Base-by-base conservation (phyloP, 176 grass and related monocot genomes). In the Hordeum marinum region DNA sequence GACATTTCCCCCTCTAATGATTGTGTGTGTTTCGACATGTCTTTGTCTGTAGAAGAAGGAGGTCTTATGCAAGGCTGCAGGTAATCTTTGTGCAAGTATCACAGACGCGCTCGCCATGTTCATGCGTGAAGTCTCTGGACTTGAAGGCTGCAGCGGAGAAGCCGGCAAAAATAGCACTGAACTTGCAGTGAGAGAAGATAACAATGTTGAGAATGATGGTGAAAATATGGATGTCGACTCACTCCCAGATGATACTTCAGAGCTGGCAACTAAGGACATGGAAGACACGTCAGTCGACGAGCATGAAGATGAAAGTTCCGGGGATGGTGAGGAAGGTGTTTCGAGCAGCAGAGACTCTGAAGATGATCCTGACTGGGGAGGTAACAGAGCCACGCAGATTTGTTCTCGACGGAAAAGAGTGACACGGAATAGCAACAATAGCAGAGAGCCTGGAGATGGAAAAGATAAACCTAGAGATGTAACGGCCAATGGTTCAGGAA, bases 51-150 rank as follows among this genome's bases (percentile, higher is more conserved):
- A 77, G 61, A 84, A 77, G 60, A 77, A 77, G 61, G 72, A 84
- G 9, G 58, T 43, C 8, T 79, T 79, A 79, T 43, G 77, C 58
- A 79, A 79, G 26, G 77, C 58, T 15, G 25, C 59, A 7, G 58
- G 82, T 46, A 77, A 77, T 24, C 72, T 84, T 64, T 84, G 82
- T 84, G 61, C 82, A 29, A 84, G 42, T 39, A 84, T 84, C 61
- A 84, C 61, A 21, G 63, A 77, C 2, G 82, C 82, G 2, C 82
- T 77, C 32, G 64, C 82, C 1, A 77, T 66, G 31, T 84, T 84
- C 82, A 84, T 84, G 72, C 72, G 63, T 50, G 82, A 77, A 64
- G n/a, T 77, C 32, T 85, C 45, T 68, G 61, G 32, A 23, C 43
- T 85, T 26, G 83, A 77, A 85, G 83, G 73, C 62, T 68, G 32